Evolutionary conservation across 169 alveolate genomes (phyloP).

Genomic region (Neospora caninum): DNA sequence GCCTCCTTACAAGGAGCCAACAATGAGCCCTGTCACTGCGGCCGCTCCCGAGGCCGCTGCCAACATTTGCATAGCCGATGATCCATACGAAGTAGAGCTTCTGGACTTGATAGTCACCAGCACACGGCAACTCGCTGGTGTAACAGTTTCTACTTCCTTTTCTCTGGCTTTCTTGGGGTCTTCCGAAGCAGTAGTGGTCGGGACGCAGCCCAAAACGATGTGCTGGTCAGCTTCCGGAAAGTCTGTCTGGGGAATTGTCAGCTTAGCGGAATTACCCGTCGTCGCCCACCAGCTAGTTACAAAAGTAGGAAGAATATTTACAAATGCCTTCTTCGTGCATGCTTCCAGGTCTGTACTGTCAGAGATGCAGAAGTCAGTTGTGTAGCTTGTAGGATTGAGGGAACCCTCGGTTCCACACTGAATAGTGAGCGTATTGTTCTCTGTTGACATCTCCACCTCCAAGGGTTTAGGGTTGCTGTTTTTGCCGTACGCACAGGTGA

Average conservation of each 20-base stretch:
- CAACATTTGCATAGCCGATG: background rate
- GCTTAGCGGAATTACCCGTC: background rate
- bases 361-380: background rate
- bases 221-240: background rate
- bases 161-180: background rate
- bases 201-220: background rate
- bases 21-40: background rate
- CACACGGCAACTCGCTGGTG: background rate
- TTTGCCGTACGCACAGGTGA: conserved; percentile 26
- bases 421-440: background rate
- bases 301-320: background rate
- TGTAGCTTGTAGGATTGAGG: background rate
- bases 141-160: background rate
- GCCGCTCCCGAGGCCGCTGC: background rate
- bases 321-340: background rate
- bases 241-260: background rate
- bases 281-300: background rate
- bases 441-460: background rate
- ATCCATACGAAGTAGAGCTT: background rate
- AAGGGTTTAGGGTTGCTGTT: background rate
- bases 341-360: background rate
- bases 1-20: too few relatives aligned
- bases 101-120: background rate
- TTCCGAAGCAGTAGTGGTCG: background rate
- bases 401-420: background rate